These are phyloP conservation scores for Calonectria fujianensis DNA, from an alignment of 2,329 filamentous ascomycete species.

Conservation along the genomic window DNA sequence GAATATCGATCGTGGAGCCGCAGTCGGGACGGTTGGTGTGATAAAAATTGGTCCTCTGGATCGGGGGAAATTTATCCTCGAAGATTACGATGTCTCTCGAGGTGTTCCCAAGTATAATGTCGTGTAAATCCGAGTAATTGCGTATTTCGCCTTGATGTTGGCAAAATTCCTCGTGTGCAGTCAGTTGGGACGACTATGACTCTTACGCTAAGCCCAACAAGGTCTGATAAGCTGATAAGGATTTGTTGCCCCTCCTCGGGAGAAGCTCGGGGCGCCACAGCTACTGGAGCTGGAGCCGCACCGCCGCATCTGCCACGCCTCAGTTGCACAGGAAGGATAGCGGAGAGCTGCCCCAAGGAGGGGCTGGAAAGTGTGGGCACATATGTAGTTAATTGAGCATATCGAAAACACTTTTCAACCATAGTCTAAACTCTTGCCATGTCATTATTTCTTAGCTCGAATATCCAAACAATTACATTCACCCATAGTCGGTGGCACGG, in stretches of 20 bases:
- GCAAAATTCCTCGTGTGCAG: conserved; percentile 67
- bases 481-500: background rate
- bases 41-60: conserved; percentile 40
- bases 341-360: background rate
- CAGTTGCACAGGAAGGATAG: background rate
- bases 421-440: background rate
- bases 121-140: conserved; percentile 49
- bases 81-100: conserved; percentile 41
- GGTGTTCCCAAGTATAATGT: conserved; percentile 47
- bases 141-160: conserved; percentile 61
- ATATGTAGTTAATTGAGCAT: background rate
- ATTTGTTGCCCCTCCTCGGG: conserved; percentile 59
- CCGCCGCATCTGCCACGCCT: conserved; percentile 22
- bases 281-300: background rate
- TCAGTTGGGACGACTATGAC: conserved; percentile 60
- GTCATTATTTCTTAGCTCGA: background rate
- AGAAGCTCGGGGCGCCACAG: conserved; percentile 53
- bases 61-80: conserved; percentile 50
- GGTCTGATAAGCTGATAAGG: conserved; percentile 64
- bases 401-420: background rate
- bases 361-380: background rate
- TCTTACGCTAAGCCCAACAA: conserved; percentile 62
- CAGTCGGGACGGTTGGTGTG: conserved; percentile 40
- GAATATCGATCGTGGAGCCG: conserved; percentile 48
- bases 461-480: background rate